Percentiles rank a stretch among this genome's conserved stretches.
Evolutionary conservation across 148 eudicot species (phyloP).

Genomic region (Heliamphora exappendiculata): DNA sequence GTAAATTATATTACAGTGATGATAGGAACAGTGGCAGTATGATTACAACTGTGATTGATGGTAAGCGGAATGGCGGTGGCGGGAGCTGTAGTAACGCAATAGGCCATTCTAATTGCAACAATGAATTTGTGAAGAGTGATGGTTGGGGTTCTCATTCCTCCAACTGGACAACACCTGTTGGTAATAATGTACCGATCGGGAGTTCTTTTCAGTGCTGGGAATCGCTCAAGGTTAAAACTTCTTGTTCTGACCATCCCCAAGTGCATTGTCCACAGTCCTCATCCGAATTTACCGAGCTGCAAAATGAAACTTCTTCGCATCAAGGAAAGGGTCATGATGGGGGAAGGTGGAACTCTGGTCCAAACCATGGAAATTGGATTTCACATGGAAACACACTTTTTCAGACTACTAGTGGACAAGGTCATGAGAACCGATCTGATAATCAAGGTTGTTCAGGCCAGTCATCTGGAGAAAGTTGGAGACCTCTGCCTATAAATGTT

Average conservation of each 20-base stretch:
- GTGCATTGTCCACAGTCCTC: conserved; percentile 11
- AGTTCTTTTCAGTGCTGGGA: conserved; percentile 11
- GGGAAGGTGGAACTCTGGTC: conserved; percentile 11
- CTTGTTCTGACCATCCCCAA: conserved; percentile 13
- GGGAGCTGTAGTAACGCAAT: conserved; percentile 17
- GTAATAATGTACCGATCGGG: conserved; percentile 3
- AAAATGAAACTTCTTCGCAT: conserved; percentile 11
- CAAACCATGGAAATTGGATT: conserved; percentile 14
- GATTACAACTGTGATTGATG: conserved; percentile 11
- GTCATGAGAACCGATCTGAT: conserved; percentile 24
- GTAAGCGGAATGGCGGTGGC: conserved; percentile 29
- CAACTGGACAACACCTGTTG: conserved; percentile 9
- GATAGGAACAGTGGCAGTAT: conserved; percentile 21
- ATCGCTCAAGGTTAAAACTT: conserved; percentile 15
- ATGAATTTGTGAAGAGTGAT: conserved; percentile 17
- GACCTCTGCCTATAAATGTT: conserved; percentile 23
- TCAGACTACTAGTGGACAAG: conserved; percentile 22
- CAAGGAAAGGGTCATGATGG: conserved; percentile 11
- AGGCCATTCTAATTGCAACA: conserved; percentile 25
- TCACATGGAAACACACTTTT: conserved; percentile 11
- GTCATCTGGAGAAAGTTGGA: conserved; percentile 35
- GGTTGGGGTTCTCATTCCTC: conserved; percentile 21
- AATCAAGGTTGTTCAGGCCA: conserved; percentile 24
- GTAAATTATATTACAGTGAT: conserved; percentile 19
- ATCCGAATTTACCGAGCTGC: neutral